Conservation (phyloP, 768 basidiomycete genomes). For the Lactarius akahatsu region DNA sequence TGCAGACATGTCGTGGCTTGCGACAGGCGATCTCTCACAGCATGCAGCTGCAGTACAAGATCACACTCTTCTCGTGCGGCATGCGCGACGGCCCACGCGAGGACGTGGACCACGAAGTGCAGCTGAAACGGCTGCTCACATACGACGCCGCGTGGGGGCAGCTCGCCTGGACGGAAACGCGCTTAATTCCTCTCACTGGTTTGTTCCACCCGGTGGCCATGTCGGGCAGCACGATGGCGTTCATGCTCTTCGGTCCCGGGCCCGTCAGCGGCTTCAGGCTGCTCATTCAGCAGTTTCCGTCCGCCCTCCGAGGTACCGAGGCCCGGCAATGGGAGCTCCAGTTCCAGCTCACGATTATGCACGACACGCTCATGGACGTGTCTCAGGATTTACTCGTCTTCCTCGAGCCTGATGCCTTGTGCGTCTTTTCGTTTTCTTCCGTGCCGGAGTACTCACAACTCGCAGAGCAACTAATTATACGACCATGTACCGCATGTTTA, state of each 20-base stretch:
- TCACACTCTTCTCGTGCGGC: background rate
- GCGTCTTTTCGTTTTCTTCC: background rate
- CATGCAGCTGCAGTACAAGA: constrained; percentile 4
- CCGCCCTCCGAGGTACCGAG: background rate
- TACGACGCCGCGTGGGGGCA: constrained; percentile 7
- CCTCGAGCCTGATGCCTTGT: constrained; percentile 9
- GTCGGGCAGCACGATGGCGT: constrained; percentile 4
- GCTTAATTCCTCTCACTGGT: background rate
- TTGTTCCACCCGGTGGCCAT: background rate
- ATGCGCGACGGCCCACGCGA: constrained; percentile 8
- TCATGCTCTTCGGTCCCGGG: constrained; percentile 2
- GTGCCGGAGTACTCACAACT: background rate
- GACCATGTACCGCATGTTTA: background rate
- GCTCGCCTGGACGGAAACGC: background rate
- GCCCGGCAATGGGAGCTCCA: constrained; percentile 3
- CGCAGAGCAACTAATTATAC: background rate
- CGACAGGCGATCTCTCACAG: background rate
- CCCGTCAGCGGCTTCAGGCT: constrained; percentile 4
- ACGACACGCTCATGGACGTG: constrained; percentile 3
- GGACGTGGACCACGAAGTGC: background rate
- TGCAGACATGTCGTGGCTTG: background rate
- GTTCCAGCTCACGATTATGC: constrained; percentile 8
- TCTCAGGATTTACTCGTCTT: constrained; percentile 5
- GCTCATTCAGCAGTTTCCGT: constrained; percentile 11
- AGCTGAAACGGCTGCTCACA: background rate